Percentiles rank a stretch among this genome's conserved stretches.
Evolutionary conservation across 2,329 filamentous ascomycete species (phyloP).

Genomic region (Exophiala calicioides): DNA sequence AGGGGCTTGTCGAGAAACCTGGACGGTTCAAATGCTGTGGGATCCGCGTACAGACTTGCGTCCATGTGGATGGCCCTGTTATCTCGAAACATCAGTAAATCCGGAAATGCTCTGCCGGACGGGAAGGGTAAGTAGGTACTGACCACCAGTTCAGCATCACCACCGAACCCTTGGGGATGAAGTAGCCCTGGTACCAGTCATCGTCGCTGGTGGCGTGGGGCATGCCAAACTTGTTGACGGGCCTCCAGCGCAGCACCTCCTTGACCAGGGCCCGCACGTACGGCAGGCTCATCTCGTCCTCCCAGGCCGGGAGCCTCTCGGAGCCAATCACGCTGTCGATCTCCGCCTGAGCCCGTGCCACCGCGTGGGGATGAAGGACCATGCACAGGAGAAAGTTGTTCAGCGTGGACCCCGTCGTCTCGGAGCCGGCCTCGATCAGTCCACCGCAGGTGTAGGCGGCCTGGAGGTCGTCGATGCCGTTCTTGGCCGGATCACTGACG

Average conservation of each 20-base stretch:
- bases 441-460: constrained; percentile 37
- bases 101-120: no score
- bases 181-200: constrained; percentile 27
- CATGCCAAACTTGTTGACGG: constrained; percentile 32
- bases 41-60: constrained; percentile 12
- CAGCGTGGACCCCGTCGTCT: constrained; percentile 16
- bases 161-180: constrained; percentile 25
- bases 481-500: constrained; percentile 2
- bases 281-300: constrained; percentile 51
- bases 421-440: constrained; percentile 26
- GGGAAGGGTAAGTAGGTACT: background rate
- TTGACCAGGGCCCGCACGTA: constrained; percentile 58
- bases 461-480: constrained; percentile 36
- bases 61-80: constrained; percentile 27
- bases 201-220: constrained; percentile 27
- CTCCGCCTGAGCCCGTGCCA: constrained; percentile 48
- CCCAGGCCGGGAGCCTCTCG: constrained; percentile 49
- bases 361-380: constrained; percentile 50
- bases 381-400: constrained; percentile 49
- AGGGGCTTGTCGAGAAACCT: constrained; percentile 9
- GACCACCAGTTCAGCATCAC: constrained; percentile 27
- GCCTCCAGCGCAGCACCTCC: constrained; percentile 58
- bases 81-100: background rate
- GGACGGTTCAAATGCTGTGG: constrained; percentile 6
- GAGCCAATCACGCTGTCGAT: constrained; percentile 54